These are phyloP conservation scores for Agapanthus africanus DNA, from an alignment of 106 monocot genomes.

Conservation along the genomic window DNA sequence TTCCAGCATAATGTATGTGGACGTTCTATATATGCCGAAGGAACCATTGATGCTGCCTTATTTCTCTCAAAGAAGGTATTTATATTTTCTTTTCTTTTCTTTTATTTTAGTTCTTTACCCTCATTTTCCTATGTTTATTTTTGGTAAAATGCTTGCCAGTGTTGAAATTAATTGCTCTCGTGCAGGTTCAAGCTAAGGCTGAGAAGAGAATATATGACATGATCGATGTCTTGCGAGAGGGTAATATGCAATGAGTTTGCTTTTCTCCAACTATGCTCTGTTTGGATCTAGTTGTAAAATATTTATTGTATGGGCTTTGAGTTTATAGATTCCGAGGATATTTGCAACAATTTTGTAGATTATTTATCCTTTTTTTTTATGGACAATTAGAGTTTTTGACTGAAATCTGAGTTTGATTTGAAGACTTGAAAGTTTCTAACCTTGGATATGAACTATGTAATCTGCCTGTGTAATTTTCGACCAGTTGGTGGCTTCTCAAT, in stretches of 20 bases:
- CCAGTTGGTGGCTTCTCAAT: too few species aligned
- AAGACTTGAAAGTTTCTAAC: too few species aligned
- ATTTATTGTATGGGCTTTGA: too few species aligned
- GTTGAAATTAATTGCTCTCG: not conserved
- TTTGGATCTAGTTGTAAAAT: too few species aligned
- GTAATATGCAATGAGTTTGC: slow-evolving; percentile 53
- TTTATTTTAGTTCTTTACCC: not conserved
- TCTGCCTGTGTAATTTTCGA: too few species aligned
- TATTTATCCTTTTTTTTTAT: too few species aligned
- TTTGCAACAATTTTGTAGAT: too few species aligned
- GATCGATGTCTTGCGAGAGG: slow-evolving; percentile 86
- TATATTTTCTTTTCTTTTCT: not conserved
- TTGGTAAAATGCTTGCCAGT: not conserved
- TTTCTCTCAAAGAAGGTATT: slow-evolving; percentile 75
- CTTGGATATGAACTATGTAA: too few species aligned
- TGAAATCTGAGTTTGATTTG: too few species aligned
- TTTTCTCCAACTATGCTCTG: too few species aligned
- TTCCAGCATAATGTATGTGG: slow-evolving; percentile 97
- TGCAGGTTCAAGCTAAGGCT: slow-evolving; percentile 51
- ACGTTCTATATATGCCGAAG: slow-evolving; percentile 80
- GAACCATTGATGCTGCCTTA: slow-evolving; percentile 83
- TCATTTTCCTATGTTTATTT: not conserved
- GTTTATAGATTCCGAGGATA: too few species aligned
- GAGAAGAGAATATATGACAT: slow-evolving; percentile 63
- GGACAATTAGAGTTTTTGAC: too few species aligned